phyloP scores from a whole-genome alignment of 495 filamentous ascomycete species.

The Penicillium odoratum region DNA sequence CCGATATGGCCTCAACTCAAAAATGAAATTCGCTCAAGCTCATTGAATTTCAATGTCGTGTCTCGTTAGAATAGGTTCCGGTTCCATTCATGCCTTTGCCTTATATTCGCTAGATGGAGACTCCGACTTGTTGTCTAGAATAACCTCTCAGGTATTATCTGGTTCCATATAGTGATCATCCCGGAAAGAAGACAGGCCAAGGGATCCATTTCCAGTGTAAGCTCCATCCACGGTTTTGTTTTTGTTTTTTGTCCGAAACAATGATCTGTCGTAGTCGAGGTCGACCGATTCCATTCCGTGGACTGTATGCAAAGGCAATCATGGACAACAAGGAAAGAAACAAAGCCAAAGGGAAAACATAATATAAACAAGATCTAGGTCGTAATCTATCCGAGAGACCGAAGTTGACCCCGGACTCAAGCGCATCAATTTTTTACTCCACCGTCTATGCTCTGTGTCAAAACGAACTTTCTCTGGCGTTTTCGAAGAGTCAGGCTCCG shows the following conservation, averaged over 20 bases:
- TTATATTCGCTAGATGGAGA: too few relatives aligned
- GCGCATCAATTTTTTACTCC: not conserved
- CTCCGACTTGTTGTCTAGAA: not conserved
- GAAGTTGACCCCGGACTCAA: not conserved
- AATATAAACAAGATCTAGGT: not conserved
- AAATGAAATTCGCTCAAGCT: not conserved
- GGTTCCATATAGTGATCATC: not conserved
- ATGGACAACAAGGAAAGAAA: not conserved
- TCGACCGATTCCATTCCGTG: conserved; percentile 1
- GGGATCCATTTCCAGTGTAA: not conserved
- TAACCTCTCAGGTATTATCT: not conserved
- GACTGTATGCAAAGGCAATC: not conserved
- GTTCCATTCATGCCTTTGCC: not conserved
- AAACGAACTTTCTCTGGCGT: not conserved
- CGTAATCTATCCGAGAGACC: not conserved
- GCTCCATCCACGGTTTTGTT: not conserved
- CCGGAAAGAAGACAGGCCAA: not conserved
- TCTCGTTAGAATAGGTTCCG: not conserved
- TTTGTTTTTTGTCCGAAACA: not conserved
- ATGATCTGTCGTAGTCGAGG: conserved; percentile 7
- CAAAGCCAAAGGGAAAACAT: not conserved
- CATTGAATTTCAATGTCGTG: not conserved
- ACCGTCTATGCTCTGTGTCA: not conserved
- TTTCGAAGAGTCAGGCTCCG: not conserved
- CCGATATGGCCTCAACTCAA: not conserved